These are phyloP conservation scores for Catunica adiposa DNA, from an alignment of 2,329 filamentous ascomycete genomes.

Conservation along the genomic window DNA sequence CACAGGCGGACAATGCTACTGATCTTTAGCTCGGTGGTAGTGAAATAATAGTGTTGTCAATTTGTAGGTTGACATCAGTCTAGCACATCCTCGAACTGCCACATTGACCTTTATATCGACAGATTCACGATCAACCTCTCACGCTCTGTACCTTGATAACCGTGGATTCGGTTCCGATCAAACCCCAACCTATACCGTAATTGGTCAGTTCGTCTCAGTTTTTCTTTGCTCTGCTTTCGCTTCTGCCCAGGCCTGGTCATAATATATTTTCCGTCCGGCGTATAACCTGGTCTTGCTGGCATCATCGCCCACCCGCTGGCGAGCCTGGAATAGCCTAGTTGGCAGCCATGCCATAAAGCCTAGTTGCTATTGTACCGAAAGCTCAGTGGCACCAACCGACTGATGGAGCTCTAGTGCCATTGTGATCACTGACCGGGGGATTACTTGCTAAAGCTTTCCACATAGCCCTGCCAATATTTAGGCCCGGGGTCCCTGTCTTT, in stretches of 20 bases:
- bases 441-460: no score
- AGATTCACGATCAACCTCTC: neutral
- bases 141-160: neutral
- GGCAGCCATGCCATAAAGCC: no score
- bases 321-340: no score
- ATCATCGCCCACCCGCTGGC: no score
- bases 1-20: neutral
- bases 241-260: neutral
- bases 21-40: neutral
- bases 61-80: neutral
- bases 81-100: neutral
- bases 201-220: neutral
- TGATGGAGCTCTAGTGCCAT: no score
- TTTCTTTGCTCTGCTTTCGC: neutral
- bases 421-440: no score
- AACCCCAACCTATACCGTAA: neutral
- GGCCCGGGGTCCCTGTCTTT: neutral
- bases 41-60: neutral
- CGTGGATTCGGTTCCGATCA: neutral
- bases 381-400: no score
- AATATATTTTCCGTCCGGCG: neutral
- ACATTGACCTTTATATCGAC: neutral
- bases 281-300: neutral
- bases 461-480: neutral
- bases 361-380: no score